These are phyloP conservation scores for Metschnikowia cerradonensis DNA, from an alignment of 805 yeast genomes.

Conservation along the genomic window DNA sequence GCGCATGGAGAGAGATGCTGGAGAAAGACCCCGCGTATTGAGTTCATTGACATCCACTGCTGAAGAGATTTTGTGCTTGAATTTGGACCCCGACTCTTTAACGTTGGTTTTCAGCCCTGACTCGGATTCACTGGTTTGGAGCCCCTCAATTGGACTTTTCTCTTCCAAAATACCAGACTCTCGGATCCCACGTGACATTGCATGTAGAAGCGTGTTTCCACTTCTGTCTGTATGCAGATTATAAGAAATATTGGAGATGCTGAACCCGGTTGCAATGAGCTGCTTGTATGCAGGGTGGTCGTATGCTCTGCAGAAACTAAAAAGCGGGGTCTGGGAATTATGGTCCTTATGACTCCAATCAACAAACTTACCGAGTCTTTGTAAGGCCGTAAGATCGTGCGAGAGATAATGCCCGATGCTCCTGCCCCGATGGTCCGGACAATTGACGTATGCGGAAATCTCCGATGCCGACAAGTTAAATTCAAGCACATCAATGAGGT, in stretches of 20 bases:
- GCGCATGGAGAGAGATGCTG: slow-evolving; percentile 66
- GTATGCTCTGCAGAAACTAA: slow-evolving; percentile 72
- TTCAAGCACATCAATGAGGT: slow-evolving; percentile 40
- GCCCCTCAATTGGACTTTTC: too few species aligned
- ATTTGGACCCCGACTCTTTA: too few species aligned
- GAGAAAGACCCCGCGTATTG: slow-evolving; percentile 58
- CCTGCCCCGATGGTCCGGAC: slow-evolving; percentile 50
- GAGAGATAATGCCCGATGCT: slow-evolving; percentile 72
- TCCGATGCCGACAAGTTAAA: slow-evolving; percentile 44
- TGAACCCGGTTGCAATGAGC: slow-evolving; percentile 46
- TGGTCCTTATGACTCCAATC: slow-evolving; percentile 68
- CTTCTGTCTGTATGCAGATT: slow-evolving; percentile 65
- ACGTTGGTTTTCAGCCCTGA: too few species aligned
- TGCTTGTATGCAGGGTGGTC: slow-evolving; percentile 63
- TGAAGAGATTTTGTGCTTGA: neutral
- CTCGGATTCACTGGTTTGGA: too few species aligned
- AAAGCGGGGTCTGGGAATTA: slow-evolving; percentile 73
- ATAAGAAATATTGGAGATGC: slow-evolving; percentile 45
- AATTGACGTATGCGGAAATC: slow-evolving; percentile 44
- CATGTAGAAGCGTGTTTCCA: slow-evolving; percentile 77
- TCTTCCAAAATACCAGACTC: slow-evolving; percentile 22
- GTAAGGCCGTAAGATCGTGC: slow-evolving; percentile 50
- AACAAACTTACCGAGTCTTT: slow-evolving; percentile 51
- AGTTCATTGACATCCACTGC: slow-evolving; percentile 50
- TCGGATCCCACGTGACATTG: slow-evolving; percentile 49